Evolutionary conservation across 164 flowering plant species (phyloP).

Genomic region (Berberis vulgaris): DNA sequence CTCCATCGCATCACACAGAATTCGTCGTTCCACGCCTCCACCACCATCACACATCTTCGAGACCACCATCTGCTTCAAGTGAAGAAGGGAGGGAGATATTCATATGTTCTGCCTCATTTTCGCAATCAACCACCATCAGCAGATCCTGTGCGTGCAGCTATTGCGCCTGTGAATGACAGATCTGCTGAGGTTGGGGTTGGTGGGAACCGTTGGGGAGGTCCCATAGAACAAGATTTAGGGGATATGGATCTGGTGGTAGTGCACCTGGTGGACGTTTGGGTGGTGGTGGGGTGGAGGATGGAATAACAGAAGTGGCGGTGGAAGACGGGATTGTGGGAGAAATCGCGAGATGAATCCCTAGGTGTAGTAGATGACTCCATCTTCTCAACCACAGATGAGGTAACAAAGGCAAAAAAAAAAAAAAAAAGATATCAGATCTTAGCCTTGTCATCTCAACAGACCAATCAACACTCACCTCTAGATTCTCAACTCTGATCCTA

Average conservation of each 20-base stretch:
- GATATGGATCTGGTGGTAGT: constrained; percentile 20
- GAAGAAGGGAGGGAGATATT: constrained; percentile 3
- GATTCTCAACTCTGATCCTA: constrained; percentile 54
- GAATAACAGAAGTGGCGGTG: constrained; percentile 25
- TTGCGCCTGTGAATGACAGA: background rate
- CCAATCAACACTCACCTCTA: constrained; percentile 19
- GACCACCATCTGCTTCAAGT: constrained; percentile 13
- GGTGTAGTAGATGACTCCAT: constrained; percentile 5
- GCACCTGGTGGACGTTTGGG: constrained; percentile 27
- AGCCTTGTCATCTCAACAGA: constrained; percentile 21
- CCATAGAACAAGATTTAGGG: constrained; percentile 11
- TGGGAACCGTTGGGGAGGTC: constrained; percentile 19
- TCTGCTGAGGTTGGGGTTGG: background rate
- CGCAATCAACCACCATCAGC: constrained; percentile 43
- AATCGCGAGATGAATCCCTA: constrained; percentile 60
- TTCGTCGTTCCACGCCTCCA: too few relatives aligned
- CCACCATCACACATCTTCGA: constrained; percentile 3
- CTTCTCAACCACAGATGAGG: constrained; percentile 7
- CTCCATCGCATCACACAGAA: too few relatives aligned
- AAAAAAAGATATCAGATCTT: constrained; percentile 9
- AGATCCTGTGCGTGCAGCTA: constrained; percentile 19
- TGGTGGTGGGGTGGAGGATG: constrained; percentile 40
- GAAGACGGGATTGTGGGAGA: constrained; percentile 42
- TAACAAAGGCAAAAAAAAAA: constrained; percentile 6
- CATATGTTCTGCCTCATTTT: constrained; percentile 82